Evolutionary conservation across 2,329 filamentous ascomycete species (phyloP).

Genomic region (Fusarium nelsonii): DNA sequence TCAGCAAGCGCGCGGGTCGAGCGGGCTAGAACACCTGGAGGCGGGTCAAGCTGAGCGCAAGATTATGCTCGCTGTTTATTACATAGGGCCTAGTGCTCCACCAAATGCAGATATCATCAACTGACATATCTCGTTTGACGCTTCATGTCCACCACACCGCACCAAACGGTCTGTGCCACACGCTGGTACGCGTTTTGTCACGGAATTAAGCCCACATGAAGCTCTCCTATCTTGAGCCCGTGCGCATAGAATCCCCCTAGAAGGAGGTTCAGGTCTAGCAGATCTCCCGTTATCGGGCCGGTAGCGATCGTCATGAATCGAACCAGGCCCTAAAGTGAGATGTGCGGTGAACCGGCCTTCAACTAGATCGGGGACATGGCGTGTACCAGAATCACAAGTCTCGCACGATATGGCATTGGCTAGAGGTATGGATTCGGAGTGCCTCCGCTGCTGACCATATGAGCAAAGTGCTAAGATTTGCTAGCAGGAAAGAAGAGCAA

Average conservation of each 20-base stretch:
- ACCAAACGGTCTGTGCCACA: slow-evolving; percentile 38
- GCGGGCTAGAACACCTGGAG: slow-evolving; percentile 26
- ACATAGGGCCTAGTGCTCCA: slow-evolving; percentile 15
- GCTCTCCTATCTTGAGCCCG: slow-evolving; percentile 25
- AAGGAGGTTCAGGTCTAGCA: slow-evolving; percentile 30
- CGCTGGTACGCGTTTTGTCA: slow-evolving; percentile 28
- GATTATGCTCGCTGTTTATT: slow-evolving; percentile 31
- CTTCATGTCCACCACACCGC: slow-evolving; percentile 24
- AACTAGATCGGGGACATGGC: slow-evolving; percentile 13
- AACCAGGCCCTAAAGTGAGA: slow-evolving; percentile 33
- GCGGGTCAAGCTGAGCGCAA: slow-evolving; percentile 34
- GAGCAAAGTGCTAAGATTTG: not conserved
- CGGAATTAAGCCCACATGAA: slow-evolving; percentile 25
- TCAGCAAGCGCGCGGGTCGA: slow-evolving; percentile 20
- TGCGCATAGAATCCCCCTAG: slow-evolving; percentile 25
- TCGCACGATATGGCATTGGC: slow-evolving; percentile 5
- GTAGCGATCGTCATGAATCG: slow-evolving; percentile 33
- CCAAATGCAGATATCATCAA: slow-evolving; percentile 39
- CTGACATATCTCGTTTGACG: slow-evolving; percentile 39
- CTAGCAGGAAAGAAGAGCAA: not conserved
- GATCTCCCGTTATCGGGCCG: slow-evolving; percentile 46
- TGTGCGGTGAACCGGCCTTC: slow-evolving; percentile 46
- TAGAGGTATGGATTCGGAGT: slow-evolving; percentile 7
- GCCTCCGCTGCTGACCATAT: slow-evolving; percentile 17
- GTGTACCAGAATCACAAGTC: not conserved